Base-by-base conservation (phyloP, 495 filamentous ascomycete species). In the Penicillium crystallinum region DNA sequence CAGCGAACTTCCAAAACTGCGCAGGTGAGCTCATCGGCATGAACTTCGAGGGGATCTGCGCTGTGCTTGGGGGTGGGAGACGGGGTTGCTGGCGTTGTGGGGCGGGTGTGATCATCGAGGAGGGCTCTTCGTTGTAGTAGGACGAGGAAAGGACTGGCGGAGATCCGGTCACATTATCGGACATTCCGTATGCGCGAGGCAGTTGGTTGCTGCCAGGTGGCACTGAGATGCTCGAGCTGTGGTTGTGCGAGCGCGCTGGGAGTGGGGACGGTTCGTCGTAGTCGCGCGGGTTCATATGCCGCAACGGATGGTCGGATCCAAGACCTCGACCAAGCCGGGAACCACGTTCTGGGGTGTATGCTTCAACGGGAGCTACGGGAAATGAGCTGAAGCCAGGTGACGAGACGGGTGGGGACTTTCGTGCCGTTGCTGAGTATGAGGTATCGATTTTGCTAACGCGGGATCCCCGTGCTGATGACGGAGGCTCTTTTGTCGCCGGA, bases 21-120 rank as follows among this genome's bases (percentile, higher is more conserved):
- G 95, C 93, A 0, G 93, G 93, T 18, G 88, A 95, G 64, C 87
- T 92, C 63, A 92, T 91, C 15, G 91, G 89, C 83, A 97, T 91
- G 70, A 91, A 93, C 64, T 92, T 90, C 59, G 90, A 95, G 3
- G 95, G 95, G 36, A 91, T 79, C 59, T 93, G 89, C 6, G 86
- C 83, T 0, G 93, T 96, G 61, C 86, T 92, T 0, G 93, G 93
- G 17, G 91, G 90, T 2, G 88, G 90, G 25, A 96, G 82, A 36
- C 81, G 81, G 23, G 89, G 90, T 54, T 92, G 85, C 43, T 92
- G 85, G 25, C 89, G 82, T 52, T 84, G 83, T 6, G 91, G 90
- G 3, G 91, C 89, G 15, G 92, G 91, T 0, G 91, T 97, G 51
- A 89, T 84, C 72, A 96, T 79, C 2, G 77, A 77, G 1, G 73